Percentiles rank a stretch among this genome's conserved stretches.
Evolutionary conservation across 202 grass and related monocot species (phyloP).

Genomic region (Miscanthus sacchariflorus): DNA sequence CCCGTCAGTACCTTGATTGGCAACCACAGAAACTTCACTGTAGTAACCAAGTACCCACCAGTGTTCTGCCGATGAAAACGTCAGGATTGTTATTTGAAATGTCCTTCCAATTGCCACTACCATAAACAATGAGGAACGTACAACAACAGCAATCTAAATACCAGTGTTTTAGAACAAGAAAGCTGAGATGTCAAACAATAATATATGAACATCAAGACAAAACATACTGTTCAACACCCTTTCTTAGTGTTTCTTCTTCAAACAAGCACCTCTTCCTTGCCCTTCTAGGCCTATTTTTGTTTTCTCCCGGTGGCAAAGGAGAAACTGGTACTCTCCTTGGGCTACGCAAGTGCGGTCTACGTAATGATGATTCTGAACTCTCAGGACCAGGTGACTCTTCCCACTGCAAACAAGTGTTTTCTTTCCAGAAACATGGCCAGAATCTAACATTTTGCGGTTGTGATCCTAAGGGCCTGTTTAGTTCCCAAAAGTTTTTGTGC

Average conservation of each 20-base stretch:
- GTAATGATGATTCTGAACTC: slow-evolving; percentile 22
- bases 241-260: slow-evolving; percentile 75
- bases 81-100: no score
- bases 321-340: slow-evolving; percentile 57
- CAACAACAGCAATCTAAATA: neutral
- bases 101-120: neutral
- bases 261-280: slow-evolving; percentile 50
- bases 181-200: neutral
- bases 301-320: slow-evolving; percentile 52
- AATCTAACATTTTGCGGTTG: slow-evolving; percentile 34
- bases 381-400: slow-evolving; percentile 51
- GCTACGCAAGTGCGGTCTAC: slow-evolving; percentile 50
- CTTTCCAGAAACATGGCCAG: slow-evolving; percentile 10
- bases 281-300: slow-evolving; percentile 56
- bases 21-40: neutral
- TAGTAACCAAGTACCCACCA: slow-evolving; percentile 16
- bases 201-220: neutral
- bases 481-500: no score
- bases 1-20: neutral
- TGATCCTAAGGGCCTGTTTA: neutral
- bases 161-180: neutral
- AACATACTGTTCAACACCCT: slow-evolving; percentile 66
- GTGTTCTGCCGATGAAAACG: no score
- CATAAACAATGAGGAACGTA: slow-evolving; percentile 12
- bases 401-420: slow-evolving; percentile 59